Evolutionary conservation across 495 filamentous ascomycete species (phyloP).

Genomic region (Annulohypoxylon bovei): DNA sequence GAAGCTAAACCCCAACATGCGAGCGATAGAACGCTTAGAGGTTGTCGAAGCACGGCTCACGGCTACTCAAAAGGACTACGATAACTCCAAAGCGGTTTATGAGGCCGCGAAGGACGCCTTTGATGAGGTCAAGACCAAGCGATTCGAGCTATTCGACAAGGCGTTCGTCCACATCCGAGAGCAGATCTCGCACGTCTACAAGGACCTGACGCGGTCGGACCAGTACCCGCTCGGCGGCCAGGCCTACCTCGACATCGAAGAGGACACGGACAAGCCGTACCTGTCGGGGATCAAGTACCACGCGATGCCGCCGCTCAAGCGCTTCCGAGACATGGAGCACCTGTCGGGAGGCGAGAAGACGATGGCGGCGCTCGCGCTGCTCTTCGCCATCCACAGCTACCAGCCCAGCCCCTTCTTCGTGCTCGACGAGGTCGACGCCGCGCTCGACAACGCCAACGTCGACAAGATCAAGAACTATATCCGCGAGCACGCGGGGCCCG

Average conservation of each 20-base stretch:
- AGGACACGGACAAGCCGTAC: conserved; percentile 86
- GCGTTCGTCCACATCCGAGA: conserved; percentile 95
- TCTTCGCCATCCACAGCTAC: conserved; percentile 96
- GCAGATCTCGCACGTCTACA: conserved; percentile 92
- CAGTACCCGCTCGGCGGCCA: conserved; percentile 90
- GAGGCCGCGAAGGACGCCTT: conserved; percentile 84
- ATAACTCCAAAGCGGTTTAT: conserved; percentile 77
- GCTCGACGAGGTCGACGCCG: conserved; percentile 97
- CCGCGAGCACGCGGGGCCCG: conserved; percentile 89
- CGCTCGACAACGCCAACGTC: conserved; percentile 95
- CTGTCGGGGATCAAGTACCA: conserved; percentile 96
- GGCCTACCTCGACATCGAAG: conserved; percentile 93
- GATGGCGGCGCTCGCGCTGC: conserved; percentile 93
- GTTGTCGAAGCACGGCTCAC: conserved; percentile 84
- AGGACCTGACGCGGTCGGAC: conserved; percentile 87
- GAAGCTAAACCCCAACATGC: conserved; percentile 94
- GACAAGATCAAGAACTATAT: conserved; percentile 96
- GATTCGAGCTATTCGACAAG: conserved; percentile 91
- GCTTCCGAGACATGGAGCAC: conserved; percentile 99
- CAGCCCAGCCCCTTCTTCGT: conserved; percentile 97
- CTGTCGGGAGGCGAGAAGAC: conserved; percentile 98
- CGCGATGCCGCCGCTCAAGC: conserved; percentile 97
- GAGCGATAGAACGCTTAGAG: conserved; percentile 91
- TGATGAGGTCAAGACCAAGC: conserved; percentile 78
- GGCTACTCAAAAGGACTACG: conserved; percentile 87